A percentile compares a stretch with the other conserved stretches of the same genome.
phyloP scores from a whole-genome alignment of 2,329 filamentous ascomycete genomes.

The Penicillium sumatraense region DNA sequence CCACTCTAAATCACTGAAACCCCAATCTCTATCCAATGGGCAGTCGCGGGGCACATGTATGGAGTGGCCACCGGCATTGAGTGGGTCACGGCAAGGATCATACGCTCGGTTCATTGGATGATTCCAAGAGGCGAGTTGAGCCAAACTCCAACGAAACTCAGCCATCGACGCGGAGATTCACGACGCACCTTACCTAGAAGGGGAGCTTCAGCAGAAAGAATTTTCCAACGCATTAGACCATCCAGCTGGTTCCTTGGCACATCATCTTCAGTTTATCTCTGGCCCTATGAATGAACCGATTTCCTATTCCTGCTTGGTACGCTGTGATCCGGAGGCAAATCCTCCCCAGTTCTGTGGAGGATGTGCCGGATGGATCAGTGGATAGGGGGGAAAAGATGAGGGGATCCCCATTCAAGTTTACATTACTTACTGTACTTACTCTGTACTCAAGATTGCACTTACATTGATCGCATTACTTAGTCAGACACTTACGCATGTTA shows the following conservation, averaged over 20 bases:
- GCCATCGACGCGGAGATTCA: conserved; percentile 13
- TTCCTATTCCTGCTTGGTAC: not conserved
- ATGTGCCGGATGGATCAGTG: conserved; percentile 2
- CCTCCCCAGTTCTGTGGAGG: conserved; percentile 1
- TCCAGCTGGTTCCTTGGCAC: conserved; percentile 1
- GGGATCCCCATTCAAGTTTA: not conserved
- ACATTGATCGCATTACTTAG: not conserved
- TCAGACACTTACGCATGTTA: not conserved
- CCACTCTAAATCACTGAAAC: conserved; percentile 17
- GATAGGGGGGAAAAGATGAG: not conserved
- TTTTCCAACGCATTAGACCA: conserved; percentile 6
- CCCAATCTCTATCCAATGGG: conserved; percentile 23
- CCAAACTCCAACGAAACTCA: conserved; percentile 21
- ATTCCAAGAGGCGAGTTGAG: conserved; percentile 10
- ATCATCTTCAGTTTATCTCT: conserved; percentile 1
- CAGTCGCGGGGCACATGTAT: not conserved
- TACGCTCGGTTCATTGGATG: conserved; percentile 18
- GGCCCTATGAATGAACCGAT: not conserved
- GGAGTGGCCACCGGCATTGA: conserved; percentile 10
- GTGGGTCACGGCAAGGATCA: conserved; percentile 10
- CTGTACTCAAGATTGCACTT: too few species aligned
- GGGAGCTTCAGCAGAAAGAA: conserved; percentile 42
- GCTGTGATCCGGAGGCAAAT: not conserved
- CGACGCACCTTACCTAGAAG: conserved; percentile 34
- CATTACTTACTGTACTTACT: too few species aligned